Evolutionary conservation across 202 grass and related monocot species (phyloP).

Genomic region (Alloteropsis angusta): DNA sequence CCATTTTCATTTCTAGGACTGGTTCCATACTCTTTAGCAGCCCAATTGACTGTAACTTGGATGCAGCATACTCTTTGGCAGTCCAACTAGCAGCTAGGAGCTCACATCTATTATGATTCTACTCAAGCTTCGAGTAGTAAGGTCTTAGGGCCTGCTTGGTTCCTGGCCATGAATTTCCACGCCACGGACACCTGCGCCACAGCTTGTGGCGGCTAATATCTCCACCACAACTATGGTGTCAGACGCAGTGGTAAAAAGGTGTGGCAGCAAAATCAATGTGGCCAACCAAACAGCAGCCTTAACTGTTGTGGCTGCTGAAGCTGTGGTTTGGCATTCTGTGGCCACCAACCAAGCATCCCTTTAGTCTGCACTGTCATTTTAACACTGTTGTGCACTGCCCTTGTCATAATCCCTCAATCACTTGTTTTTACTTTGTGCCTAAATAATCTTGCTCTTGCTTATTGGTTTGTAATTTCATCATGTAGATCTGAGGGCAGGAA

Average conservation of each 20-base stretch:
- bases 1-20: not conserved
- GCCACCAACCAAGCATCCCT: too few relatives aligned
- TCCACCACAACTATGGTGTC: too few relatives aligned
- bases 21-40: not conserved
- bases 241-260: too few relatives aligned
- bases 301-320: too few relatives aligned
- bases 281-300: too few relatives aligned
- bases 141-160: too few relatives aligned
- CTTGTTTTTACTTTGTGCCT: not conserved
- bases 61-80: not conserved
- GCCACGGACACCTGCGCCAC: too few relatives aligned
- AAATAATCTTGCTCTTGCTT: not conserved
- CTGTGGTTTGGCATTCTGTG: too few relatives aligned
- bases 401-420: not conserved
- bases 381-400: not conserved
- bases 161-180: too few relatives aligned
- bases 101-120: not conserved
- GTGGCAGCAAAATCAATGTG: too few relatives aligned
- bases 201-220: too few relatives aligned
- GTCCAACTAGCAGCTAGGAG: not conserved
- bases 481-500: conserved; percentile 21
- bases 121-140: not conserved
- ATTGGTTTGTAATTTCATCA: not conserved
- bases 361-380: too few relatives aligned
- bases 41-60: not conserved